A percentile compares a stretch with the other conserved stretches of the same genome.
phyloP scores from a whole-genome alignment of 1,284 basidiomycete species.

The Cryptococcus jaspeensis region DNA sequence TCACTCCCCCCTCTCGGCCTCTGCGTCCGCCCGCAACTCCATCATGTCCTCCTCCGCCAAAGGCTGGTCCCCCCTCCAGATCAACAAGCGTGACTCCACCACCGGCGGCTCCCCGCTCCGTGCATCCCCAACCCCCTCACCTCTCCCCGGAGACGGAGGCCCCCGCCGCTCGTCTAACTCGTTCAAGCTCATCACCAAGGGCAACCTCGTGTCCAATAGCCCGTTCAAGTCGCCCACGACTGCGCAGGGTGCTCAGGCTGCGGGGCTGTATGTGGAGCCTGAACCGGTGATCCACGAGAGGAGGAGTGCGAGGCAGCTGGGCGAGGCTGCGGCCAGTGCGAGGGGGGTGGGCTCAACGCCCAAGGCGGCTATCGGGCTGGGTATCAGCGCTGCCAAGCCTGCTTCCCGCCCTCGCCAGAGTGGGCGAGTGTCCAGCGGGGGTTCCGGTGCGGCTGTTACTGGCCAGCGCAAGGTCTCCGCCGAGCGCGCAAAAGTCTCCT shows the following conservation, averaged over 20 bases:
- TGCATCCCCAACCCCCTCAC: slow-evolving; percentile 20
- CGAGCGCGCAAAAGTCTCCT: slow-evolving; percentile 31
- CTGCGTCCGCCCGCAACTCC: slow-evolving; percentile 32
- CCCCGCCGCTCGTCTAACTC: slow-evolving; percentile 74
- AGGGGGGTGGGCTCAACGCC: slow-evolving; percentile 35
- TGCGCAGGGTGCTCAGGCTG: slow-evolving; percentile 30
- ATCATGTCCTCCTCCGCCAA: slow-evolving; percentile 50
- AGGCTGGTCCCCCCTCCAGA: slow-evolving; percentile 53
- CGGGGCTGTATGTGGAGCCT: slow-evolving; percentile 20
- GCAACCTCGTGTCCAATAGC: slow-evolving; percentile 82
- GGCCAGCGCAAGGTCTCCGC: slow-evolving; percentile 41
- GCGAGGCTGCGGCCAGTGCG: slow-evolving; percentile 33
- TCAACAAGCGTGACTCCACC: slow-evolving; percentile 41
- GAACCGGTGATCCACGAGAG: slow-evolving; percentile 42
- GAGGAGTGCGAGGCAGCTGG: slow-evolving; percentile 26
- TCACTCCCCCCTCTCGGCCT: slow-evolving; percentile 13
- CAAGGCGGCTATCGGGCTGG: slow-evolving; percentile 43
- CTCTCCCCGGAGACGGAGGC: slow-evolving; percentile 16
- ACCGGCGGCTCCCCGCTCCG: slow-evolving; percentile 2
- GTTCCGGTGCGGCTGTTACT: slow-evolving; percentile 24
- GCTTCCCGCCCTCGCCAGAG: slow-evolving; percentile 4
- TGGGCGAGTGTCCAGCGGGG: slow-evolving; percentile 8
- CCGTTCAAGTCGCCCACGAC: slow-evolving; percentile 66
- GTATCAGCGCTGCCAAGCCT: slow-evolving; percentile 27
- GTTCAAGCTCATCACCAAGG: slow-evolving; percentile 75